Evolutionary conservation across 257 asterid species (phyloP).

Genomic region (Nemophila menziesii): DNA sequence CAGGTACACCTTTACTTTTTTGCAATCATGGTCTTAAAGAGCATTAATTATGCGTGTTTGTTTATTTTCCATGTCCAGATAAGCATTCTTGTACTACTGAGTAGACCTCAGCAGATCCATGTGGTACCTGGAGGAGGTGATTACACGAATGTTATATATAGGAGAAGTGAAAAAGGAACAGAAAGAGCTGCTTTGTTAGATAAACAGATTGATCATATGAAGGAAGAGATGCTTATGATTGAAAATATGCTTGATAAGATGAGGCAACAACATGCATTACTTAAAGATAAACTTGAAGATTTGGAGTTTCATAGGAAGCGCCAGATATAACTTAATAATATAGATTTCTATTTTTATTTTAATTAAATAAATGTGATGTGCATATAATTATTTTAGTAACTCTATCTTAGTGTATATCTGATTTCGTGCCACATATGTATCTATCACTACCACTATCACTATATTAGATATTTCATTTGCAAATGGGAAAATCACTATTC

Average conservation of each 20-base stretch:
- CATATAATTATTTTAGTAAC: too few relatives aligned
- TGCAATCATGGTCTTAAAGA: not conserved
- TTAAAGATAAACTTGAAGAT: conserved; percentile 46
- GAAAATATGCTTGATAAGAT: conserved; percentile 56
- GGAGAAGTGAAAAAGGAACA: conserved; percentile 22
- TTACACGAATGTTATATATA: conserved; percentile 18
- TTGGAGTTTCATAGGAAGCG: conserved; percentile 47
- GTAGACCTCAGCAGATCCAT: conserved; percentile 80
- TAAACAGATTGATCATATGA: conserved; percentile 48
- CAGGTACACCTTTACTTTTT: conserved; percentile 39
- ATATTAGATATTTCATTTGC: too few relatives aligned
- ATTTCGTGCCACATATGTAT: too few relatives aligned
- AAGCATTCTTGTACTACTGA: conserved; percentile 67
- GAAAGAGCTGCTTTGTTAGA: conserved; percentile 37
- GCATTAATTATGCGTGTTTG: not conserved
- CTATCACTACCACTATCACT: too few relatives aligned
- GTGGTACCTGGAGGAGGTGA: conserved; percentile 63
- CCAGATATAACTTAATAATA: conserved; percentile 19
- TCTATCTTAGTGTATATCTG: too few relatives aligned
- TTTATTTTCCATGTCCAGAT: conserved; percentile 30
- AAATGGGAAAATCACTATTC: too few relatives aligned
- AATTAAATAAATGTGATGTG: not conserved
- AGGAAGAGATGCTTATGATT: conserved; percentile 68
- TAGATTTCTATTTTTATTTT: not conserved
- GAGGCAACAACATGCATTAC: conserved; percentile 50